A percentile compares a stretch with the other conserved stretches of the same genome.
Conservation (phyloP, 192 early-diverging fungal genomes). For the Backusella parvicylindrica region DNA sequence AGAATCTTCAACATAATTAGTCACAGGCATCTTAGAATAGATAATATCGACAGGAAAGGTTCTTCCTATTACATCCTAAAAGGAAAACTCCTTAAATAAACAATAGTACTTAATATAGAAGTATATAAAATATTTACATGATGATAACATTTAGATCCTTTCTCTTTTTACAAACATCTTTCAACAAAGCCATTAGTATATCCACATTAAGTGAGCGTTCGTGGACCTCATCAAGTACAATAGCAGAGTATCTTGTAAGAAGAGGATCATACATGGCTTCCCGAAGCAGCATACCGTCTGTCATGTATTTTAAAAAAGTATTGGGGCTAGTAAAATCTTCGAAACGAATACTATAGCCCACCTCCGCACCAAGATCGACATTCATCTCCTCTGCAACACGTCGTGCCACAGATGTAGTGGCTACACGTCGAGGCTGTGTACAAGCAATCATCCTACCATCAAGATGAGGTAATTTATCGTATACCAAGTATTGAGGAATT, state of each 20-base stretch:
- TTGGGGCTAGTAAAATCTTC: slow-evolving; percentile 86
- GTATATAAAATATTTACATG: slow-evolving; percentile 59
- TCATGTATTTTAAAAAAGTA: slow-evolving; percentile 95
- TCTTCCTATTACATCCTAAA: slow-evolving; percentile 81
- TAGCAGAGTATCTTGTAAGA: slow-evolving; percentile 84
- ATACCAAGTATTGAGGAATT: slow-evolving; percentile 93
- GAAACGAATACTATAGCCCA: slow-evolving; percentile 98
- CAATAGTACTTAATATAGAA: not conserved
- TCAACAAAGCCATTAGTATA: slow-evolving; percentile 97
- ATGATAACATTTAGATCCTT: slow-evolving; percentile 89
- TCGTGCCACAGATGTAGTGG: slow-evolving; percentile 98
- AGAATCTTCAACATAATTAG: slow-evolving; percentile 94
- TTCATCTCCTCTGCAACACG: slow-evolving; percentile 98
- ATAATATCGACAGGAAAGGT: slow-evolving; percentile 98
- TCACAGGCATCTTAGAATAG: slow-evolving; percentile 93
- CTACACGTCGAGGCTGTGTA: slow-evolving; percentile 98
- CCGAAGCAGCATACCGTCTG: slow-evolving; percentile 98
- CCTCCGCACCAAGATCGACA: slow-evolving; percentile 85
- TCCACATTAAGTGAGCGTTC: slow-evolving; percentile 95
- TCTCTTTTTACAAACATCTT: slow-evolving; percentile 74
- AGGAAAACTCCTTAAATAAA: not conserved
- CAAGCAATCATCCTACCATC: slow-evolving; percentile 94
- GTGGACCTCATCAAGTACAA: slow-evolving; percentile 98
- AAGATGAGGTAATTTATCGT: slow-evolving; percentile 86
- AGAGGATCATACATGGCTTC: slow-evolving; percentile 95